Conservation (phyloP, 441 rosid genomes). For the Pelargonium australe region DNA sequence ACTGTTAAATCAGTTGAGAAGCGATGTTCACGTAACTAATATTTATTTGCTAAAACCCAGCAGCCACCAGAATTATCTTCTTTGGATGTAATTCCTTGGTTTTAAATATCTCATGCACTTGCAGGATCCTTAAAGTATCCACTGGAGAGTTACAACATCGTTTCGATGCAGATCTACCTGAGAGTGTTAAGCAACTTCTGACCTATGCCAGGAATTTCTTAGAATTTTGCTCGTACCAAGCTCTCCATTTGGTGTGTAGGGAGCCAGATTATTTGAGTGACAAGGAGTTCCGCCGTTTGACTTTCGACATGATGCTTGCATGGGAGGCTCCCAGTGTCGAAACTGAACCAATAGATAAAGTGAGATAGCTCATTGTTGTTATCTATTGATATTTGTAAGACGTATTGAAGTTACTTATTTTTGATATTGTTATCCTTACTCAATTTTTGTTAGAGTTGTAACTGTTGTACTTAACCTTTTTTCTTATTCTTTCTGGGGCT, state of each 20-base stretch:
- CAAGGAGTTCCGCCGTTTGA: constrained; percentile 61
- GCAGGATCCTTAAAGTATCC: constrained; percentile 57
- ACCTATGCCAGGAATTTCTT: constrained; percentile 64
- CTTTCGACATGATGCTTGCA: constrained; percentile 94
- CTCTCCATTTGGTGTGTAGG: constrained; percentile 38
- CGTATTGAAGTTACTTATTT: background rate
- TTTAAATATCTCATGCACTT: constrained; percentile 10
- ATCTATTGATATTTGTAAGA: constrained; percentile 6
- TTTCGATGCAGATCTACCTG: constrained; percentile 67
- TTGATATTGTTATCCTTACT: background rate
- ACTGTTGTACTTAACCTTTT: background rate
- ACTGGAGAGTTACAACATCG: constrained; percentile 59
- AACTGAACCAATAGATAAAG: constrained; percentile 35
- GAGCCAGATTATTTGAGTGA: constrained; percentile 57
- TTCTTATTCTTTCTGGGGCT: constrained; percentile 11
- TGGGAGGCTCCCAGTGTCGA: constrained; percentile 72
- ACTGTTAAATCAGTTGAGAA: too few relatives aligned
- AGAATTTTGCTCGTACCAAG: constrained; percentile 75
- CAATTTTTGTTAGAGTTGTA: background rate
- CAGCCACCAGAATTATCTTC: background rate
- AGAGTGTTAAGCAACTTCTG: constrained; percentile 57
- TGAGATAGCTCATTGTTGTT: constrained; percentile 17
- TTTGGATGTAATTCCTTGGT: background rate
- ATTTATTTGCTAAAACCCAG: background rate
- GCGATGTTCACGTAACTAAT: too few relatives aligned